Evolutionary conservation across 805 yeast genomes (phyloP).

Genomic region (Ogataea ramenticola): DNA sequence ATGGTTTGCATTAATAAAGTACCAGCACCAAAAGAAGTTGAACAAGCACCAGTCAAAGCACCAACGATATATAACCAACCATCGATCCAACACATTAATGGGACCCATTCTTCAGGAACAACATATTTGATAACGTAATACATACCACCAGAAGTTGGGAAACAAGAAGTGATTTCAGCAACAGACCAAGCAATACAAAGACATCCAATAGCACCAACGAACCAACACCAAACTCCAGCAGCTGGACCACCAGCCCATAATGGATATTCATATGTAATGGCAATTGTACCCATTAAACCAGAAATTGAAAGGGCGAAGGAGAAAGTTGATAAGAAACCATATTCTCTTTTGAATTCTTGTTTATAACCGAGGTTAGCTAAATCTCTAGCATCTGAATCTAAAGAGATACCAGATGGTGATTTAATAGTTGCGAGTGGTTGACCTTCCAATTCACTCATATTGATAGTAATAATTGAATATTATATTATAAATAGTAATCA

Average conservation of each 20-base stretch:
- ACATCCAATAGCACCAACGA: conserved; percentile 46
- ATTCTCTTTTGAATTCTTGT: conserved; percentile 52
- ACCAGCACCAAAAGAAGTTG: conserved; percentile 47
- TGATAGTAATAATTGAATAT: not conserved
- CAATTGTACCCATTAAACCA: conserved; percentile 56
- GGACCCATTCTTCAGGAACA: conserved; percentile 41
- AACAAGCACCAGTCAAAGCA: conserved; percentile 43
- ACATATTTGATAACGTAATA: conserved; percentile 40
- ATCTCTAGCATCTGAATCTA: conserved; percentile 26
- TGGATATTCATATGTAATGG: conserved; percentile 45
- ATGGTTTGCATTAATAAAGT: conserved; percentile 38
- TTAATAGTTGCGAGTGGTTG: conserved; percentile 9
- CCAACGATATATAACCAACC: conserved; percentile 45
- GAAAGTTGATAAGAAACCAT: conserved; percentile 52
- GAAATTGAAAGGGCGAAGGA: conserved; percentile 61
- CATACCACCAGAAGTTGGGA: conserved; percentile 50
- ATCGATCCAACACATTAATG: conserved; percentile 46
- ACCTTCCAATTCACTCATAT: conserved; percentile 11
- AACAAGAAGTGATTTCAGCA: conserved; percentile 41
- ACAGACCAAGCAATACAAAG: conserved; percentile 45
- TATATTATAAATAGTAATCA: not conserved
- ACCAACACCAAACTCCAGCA: conserved; percentile 60
- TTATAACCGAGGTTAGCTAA: conserved; percentile 47
- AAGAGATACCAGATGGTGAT: conserved; percentile 14
- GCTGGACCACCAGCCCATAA: conserved; percentile 52